A percentile compares a stretch with the other conserved stretches of the same genome.
Conservation (phyloP, 768 basidiomycete genomes). For the Amanita rimosa region DNA sequence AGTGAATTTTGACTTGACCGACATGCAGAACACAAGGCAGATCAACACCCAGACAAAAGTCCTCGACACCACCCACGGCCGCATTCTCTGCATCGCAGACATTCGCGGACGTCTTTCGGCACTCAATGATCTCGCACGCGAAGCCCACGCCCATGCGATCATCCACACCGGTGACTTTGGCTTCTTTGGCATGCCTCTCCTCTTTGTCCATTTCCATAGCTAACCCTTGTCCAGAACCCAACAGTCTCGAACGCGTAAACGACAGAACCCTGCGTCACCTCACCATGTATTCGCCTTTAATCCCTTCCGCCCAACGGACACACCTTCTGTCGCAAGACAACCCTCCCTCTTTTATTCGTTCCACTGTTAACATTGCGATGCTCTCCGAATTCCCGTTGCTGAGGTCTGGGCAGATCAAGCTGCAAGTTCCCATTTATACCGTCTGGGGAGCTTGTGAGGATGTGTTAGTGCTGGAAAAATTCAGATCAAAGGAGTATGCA, state of each 20-base stretch:
- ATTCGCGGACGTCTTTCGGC: slow-evolving; percentile 79
- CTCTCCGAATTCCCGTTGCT: slow-evolving; percentile 93
- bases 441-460: slow-evolving; percentile 99
- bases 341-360: slow-evolving; percentile 55
- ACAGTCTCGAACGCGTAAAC: slow-evolving; percentile 80
- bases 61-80: slow-evolving; percentile 68
- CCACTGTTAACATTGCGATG: slow-evolving; percentile 61
- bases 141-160: slow-evolving; percentile 83
- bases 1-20: slow-evolving; percentile 7
- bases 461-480: slow-evolving; percentile 84
- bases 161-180: slow-evolving; percentile 99
- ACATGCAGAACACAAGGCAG: slow-evolving; percentile 38
- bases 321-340: slow-evolving; percentile 70
- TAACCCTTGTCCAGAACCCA: slow-evolving; percentile 38
- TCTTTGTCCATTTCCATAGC: slow-evolving; percentile 1
- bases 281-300: slow-evolving; percentile 91
- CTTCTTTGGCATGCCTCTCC: slow-evolving; percentile 64
- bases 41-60: slow-evolving; percentile 74
- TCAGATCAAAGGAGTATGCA: slow-evolving; percentile 70
- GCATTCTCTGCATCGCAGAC: slow-evolving; percentile 93
- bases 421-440: slow-evolving; percentile 89
- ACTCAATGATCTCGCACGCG: slow-evolving; percentile 84
- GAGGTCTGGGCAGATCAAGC: slow-evolving; percentile 81
- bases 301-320: slow-evolving; percentile 70
- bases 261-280: slow-evolving; percentile 95